phyloP scores from a whole-genome alignment of 1,284 basidiomycete genomes.

The Sanghuangporus sanghuang region DNA sequence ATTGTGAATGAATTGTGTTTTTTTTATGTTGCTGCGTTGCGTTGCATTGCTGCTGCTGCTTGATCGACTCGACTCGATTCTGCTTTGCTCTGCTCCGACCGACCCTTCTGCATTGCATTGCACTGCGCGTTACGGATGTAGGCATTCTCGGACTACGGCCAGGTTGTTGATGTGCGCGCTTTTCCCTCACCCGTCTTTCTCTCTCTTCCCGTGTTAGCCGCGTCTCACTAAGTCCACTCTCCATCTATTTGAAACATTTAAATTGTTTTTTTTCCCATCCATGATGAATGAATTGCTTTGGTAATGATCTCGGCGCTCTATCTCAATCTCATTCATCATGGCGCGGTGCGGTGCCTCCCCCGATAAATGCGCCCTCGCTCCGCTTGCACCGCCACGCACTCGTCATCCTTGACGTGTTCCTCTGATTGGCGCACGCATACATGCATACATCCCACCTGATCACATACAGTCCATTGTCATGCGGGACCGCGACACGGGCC shows the following conservation, averaged over 20 bases:
- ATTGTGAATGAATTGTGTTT: constrained; percentile 30
- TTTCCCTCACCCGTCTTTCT: constrained; percentile 25
- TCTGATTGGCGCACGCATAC: neutral
- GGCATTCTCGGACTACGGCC: constrained; percentile 68
- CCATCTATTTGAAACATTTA: neutral
- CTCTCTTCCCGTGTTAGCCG: constrained; percentile 20
- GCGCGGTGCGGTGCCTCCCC: too few relatives aligned
- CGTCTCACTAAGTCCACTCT: neutral
- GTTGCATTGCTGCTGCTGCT: constrained; percentile 23
- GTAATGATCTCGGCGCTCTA: neutral
- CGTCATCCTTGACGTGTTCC: neutral
- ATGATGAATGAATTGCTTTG: neutral
- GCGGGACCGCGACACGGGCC: constrained; percentile 96
- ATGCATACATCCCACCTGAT: neutral
- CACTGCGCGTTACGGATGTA: constrained; percentile 31
- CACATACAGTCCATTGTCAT: constrained; percentile 80
- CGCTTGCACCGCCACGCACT: neutral
- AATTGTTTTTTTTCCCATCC: neutral
- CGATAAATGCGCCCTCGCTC: neutral
- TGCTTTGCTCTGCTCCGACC: neutral
- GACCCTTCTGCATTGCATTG: neutral
- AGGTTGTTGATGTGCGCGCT: constrained; percentile 73
- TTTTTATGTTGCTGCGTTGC: constrained; percentile 30
- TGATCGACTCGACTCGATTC: neutral
- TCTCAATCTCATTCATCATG: neutral